These are phyloP conservation scores for Rhodotorula sp. DNA, from an alignment of 1,284 basidiomycete species.

Conservation along the genomic window DNA sequence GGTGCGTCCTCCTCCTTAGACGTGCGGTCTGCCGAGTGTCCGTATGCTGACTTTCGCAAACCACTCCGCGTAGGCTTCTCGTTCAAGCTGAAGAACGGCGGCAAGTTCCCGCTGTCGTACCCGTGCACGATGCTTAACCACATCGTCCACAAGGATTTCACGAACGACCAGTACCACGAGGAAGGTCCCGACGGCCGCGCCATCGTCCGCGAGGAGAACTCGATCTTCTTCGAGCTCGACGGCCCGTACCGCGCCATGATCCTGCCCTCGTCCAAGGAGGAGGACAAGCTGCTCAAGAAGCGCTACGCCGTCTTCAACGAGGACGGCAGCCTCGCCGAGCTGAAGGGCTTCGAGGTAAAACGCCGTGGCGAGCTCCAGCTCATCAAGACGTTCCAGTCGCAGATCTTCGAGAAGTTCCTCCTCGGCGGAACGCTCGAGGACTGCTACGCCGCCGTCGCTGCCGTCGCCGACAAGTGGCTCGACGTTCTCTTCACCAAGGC, in stretches of 20 bases:
- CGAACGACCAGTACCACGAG: conserved; percentile 97
- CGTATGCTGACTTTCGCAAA: too few relatives aligned
- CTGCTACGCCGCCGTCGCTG: conserved; percentile 91
- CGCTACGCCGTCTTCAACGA: conserved; percentile 99
- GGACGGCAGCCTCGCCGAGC: conserved; percentile 91
- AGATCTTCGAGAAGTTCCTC: conserved; percentile 97
- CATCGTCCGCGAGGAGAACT: conserved; percentile 89
- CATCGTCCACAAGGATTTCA: conserved; percentile 91
- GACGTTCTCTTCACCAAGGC: conserved; percentile 90
- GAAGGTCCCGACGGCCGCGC: conserved; percentile 72
- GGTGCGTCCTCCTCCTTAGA: conserved; percentile 46
- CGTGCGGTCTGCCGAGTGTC: too few relatives aligned
- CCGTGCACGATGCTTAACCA: conserved; percentile 99
- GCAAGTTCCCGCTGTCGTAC: conserved; percentile 89
- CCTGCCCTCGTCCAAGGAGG: conserved; percentile 97
- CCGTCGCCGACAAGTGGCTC: conserved; percentile 95
- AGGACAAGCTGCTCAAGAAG: conserved; percentile 98
- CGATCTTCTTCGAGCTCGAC: conserved; percentile 99
- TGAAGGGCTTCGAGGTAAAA: conserved; percentile 99
- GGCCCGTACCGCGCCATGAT: conserved; percentile 99
- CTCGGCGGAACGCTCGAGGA: conserved; percentile 89
- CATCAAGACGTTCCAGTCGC: conserved; percentile 99
- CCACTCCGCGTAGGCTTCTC: conserved; percentile 67
- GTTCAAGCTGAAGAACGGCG: conserved; percentile 86
- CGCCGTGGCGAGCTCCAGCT: conserved; percentile 95